Conservation (phyloP, 192 early-diverging fungal species). For the Coemansia sp. region DNA sequence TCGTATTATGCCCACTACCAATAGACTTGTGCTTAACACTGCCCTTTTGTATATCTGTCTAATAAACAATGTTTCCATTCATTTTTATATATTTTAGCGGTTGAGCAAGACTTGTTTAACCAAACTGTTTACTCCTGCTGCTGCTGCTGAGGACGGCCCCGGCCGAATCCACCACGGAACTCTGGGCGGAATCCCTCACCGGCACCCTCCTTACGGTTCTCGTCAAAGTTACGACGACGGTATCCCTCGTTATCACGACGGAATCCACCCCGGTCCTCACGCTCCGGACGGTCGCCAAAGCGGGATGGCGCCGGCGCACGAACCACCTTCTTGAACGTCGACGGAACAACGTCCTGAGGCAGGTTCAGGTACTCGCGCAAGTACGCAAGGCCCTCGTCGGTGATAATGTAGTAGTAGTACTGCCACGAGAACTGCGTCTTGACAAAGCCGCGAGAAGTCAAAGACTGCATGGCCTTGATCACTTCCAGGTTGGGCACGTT, state of each 20-base stretch:
- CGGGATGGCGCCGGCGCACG: conserved; percentile 62
- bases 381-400: conserved; percentile 97
- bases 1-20: conserved; percentile 32
- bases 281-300: conserved; percentile 68
- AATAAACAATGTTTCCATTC: not conserved
- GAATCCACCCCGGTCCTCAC: conserved; percentile 59
- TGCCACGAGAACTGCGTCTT: conserved; percentile 99
- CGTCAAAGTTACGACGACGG: conserved; percentile 68
- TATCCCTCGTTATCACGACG: conserved; percentile 85
- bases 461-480: conserved; percentile 98
- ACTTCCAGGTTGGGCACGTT: conserved; percentile 98
- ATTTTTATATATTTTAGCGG: conserved; percentile 1
- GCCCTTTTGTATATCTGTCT: not conserved
- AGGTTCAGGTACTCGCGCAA: conserved; percentile 96
- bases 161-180: conserved; percentile 94
- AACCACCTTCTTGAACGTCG: conserved; percentile 94
- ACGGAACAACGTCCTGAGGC: conserved; percentile 94
- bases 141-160: conserved; percentile 59
- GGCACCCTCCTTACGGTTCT: conserved; percentile 86
- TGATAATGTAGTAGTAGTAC: conserved; percentile 99
- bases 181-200: conserved; percentile 94
- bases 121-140: conserved; percentile 12
- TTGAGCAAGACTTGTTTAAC: not conserved
- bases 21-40: not conserved
- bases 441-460: conserved; percentile 90